A percentile compares a stretch with the other conserved stretches of the same genome.
phyloP scores from a whole-genome alignment of 2,329 filamentous ascomycete genomes.

The Tolypocladium ophioglossoides region DNA sequence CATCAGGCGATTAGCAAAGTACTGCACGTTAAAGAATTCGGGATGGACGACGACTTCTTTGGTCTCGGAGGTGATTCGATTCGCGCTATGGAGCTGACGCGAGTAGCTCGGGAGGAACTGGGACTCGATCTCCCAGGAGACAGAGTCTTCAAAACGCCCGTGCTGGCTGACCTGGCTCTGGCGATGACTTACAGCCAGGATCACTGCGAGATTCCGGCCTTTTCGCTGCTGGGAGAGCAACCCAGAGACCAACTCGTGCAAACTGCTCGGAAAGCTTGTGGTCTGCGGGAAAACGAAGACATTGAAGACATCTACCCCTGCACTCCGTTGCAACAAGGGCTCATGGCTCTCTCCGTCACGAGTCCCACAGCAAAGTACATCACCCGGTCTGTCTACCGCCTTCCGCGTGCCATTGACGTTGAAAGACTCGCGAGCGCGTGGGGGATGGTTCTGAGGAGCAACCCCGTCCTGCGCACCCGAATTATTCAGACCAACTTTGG shows the following conservation, averaged over 20 bases:
- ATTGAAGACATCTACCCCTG: slow-evolving; percentile 26
- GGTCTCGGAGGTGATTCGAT: slow-evolving; percentile 33
- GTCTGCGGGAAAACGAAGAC: neutral
- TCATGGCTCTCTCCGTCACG: slow-evolving; percentile 19
- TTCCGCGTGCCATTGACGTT: slow-evolving; percentile 3
- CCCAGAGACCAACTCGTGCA: neutral
- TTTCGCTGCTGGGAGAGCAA: slow-evolving; percentile 1
- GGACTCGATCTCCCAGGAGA: slow-evolving; percentile 2
- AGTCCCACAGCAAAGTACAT: slow-evolving; percentile 11
- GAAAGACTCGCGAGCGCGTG: slow-evolving; percentile 2
- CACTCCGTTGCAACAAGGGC: slow-evolving; percentile 23
- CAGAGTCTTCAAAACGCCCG: slow-evolving; percentile 3
- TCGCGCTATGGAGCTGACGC: slow-evolving; percentile 30
- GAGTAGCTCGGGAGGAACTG: slow-evolving; percentile 17
- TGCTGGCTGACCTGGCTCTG: slow-evolving; percentile 2
- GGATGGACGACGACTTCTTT: slow-evolving; percentile 26
- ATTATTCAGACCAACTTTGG: neutral
- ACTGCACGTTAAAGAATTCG: slow-evolving; percentile 9
- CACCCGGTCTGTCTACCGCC: slow-evolving; percentile 5
- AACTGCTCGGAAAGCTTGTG: neutral
- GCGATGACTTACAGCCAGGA: neutral
- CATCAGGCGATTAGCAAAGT: neutral
- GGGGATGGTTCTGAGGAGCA: neutral
- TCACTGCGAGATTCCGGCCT: neutral
- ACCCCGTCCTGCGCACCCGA: neutral